Evolutionary conservation across 2,329 filamentous ascomycete genomes (phyloP).

Genomic region (Epicoccum nigrum): DNA sequence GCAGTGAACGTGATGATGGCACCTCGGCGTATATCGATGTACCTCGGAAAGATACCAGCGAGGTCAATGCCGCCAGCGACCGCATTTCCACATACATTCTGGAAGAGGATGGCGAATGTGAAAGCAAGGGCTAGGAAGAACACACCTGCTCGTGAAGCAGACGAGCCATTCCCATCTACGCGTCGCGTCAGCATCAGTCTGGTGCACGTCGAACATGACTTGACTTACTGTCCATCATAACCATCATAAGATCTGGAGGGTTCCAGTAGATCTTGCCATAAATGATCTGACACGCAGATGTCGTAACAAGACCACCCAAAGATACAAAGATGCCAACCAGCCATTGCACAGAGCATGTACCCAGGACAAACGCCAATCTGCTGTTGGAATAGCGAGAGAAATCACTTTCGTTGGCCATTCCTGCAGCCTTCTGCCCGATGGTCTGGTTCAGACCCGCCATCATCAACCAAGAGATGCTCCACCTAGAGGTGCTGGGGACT

Average conservation of each 20-base stretch:
- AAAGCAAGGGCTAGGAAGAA: slow-evolving; percentile 47
- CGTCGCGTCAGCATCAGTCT: background rate
- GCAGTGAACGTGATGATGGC: slow-evolving; percentile 43
- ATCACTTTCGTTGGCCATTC: slow-evolving; percentile 52
- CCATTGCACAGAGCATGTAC: slow-evolving; percentile 49
- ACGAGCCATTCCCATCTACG: slow-evolving; percentile 48
- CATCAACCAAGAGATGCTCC: slow-evolving; percentile 53
- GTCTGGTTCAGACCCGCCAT: slow-evolving; percentile 54
- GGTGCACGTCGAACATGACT: slow-evolving; percentile 47
- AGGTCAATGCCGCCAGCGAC: slow-evolving; percentile 43
- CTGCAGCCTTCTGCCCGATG: slow-evolving; percentile 50
- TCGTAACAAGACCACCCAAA: slow-evolving; percentile 51
- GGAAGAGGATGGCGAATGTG: slow-evolving; percentile 47
- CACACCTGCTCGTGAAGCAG: slow-evolving; percentile 40
- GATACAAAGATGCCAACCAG: slow-evolving; percentile 51
- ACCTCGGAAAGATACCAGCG: slow-evolving; percentile 40
- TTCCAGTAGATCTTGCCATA: slow-evolving; percentile 47
- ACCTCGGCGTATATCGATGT: slow-evolving; percentile 42
- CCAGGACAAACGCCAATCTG: slow-evolving; percentile 45
- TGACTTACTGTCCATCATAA: slow-evolving; percentile 6
- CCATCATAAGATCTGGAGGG: slow-evolving; percentile 52
- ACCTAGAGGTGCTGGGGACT: slow-evolving; percentile 44
- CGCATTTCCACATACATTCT: slow-evolving; percentile 46
- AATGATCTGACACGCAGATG: slow-evolving; percentile 47
- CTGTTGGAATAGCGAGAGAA: slow-evolving; percentile 52